phyloP scores from a whole-genome alignment of 345 rosid species.

The Camelina neglecta region DNA sequence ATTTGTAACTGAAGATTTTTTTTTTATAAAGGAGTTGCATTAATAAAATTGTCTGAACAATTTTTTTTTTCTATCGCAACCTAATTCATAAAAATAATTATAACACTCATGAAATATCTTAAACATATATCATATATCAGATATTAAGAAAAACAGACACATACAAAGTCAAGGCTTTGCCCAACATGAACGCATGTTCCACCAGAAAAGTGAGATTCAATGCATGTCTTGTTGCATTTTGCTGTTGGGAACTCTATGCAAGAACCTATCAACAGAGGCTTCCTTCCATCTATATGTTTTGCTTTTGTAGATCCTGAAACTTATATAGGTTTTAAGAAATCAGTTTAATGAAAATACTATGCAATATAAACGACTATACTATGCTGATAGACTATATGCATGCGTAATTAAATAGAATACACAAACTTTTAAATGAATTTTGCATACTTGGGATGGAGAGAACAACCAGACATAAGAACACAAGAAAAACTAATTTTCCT shows the following conservation, averaged over 20 bases:
- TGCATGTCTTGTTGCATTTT: constrained; percentile 12
- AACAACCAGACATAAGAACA: neutral
- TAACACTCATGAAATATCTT: neutral
- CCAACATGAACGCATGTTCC: constrained; percentile 5
- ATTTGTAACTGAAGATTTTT: neutral
- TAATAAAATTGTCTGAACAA: neutral
- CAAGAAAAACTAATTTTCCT: neutral
- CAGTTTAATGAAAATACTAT: too few species aligned
- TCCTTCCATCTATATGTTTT: neutral
- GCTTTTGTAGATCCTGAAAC: neutral
- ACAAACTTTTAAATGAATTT: neutral
- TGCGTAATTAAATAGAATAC: too few species aligned
- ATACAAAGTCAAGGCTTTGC: neutral
- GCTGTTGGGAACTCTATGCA: neutral
- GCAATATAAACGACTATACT: neutral
- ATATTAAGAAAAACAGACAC: neutral
- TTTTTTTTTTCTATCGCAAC: too few species aligned
- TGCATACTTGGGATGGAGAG: constrained; percentile 7
- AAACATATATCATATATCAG: neutral
- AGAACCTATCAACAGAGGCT: neutral
- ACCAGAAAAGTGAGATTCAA: neutral
- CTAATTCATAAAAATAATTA: neutral
- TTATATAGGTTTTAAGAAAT: neutral
- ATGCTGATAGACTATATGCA: too few species aligned
- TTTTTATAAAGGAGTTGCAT: neutral